Percentiles rank a stretch among this genome's conserved stretches.
phyloP scores from a whole-genome alignment of 1,284 basidiomycete genomes.

The Lentinula novae-zelandiae region DNA sequence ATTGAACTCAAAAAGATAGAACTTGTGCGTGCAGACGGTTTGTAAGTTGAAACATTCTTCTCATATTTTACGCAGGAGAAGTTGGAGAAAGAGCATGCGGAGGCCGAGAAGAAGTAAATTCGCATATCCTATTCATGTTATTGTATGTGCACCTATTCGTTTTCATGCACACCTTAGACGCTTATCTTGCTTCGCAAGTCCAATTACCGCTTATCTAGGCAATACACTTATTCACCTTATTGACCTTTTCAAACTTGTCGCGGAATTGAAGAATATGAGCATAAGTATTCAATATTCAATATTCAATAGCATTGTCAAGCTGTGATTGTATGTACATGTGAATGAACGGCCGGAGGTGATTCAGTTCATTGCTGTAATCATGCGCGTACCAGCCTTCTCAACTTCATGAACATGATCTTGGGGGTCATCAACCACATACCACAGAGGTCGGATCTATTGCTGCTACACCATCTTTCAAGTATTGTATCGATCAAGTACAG shows the following conservation, averaged over 20 bases:
- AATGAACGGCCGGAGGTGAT: no score
- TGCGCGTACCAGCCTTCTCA: no score
- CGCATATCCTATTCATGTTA: not conserved
- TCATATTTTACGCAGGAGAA: not conserved
- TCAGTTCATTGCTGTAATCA: no score
- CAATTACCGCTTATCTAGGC: not conserved
- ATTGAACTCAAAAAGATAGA: conserved; percentile 57
- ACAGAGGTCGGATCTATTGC: no score
- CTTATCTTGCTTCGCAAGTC: not conserved
- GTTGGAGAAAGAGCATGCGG: conserved; percentile 8
- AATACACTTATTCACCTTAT: not conserved
- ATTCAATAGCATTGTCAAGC: no score
- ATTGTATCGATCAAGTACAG: no score
- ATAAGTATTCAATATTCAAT: not conserved
- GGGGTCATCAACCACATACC: no score
- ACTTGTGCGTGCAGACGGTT: conserved; percentile 38
- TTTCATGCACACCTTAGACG: not conserved
- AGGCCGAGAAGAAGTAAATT: conserved; percentile 3
- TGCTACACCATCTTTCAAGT: no score
- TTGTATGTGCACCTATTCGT: not conserved
- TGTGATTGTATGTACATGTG: no score
- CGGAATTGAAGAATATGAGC: not conserved
- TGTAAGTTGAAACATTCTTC: not conserved
- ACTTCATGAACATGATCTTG: no score
- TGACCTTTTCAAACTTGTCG: not conserved